These are phyloP conservation scores for Tubosaeta sp. DNA, from an alignment of 768 basidiomycete genomes.

Conservation along the genomic window DNA sequence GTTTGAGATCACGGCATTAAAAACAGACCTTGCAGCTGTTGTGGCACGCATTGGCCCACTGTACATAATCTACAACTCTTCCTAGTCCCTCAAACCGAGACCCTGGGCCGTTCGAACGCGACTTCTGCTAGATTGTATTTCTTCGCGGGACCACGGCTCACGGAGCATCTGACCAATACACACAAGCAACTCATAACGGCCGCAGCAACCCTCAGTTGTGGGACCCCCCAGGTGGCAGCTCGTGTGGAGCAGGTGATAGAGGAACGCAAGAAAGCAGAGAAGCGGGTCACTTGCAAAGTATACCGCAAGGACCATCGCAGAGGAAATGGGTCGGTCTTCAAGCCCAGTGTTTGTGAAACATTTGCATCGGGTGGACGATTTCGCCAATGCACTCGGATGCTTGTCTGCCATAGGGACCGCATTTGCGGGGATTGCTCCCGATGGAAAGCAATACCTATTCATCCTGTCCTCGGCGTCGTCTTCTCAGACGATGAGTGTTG, in stretches of 20 bases:
- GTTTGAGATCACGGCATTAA: conserved; percentile 5
- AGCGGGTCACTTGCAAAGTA: conserved; percentile 54
- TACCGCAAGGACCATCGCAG: conserved; percentile 41
- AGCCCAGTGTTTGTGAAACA: conserved; percentile 40
- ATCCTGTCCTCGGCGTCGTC: conserved; percentile 62
- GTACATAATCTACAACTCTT: conserved; percentile 71
- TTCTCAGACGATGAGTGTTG: conserved; percentile 48
- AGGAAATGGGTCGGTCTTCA: conserved; percentile 31
- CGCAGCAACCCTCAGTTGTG: conserved; percentile 63
- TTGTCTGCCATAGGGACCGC: conserved; percentile 53
- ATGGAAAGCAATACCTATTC: conserved; percentile 38
- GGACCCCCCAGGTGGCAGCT: conserved; percentile 60
- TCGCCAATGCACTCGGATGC: conserved; percentile 53
- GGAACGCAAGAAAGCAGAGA: conserved; percentile 61
- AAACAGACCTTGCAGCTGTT: conserved; percentile 47
- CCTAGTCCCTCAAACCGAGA: conserved; percentile 64
- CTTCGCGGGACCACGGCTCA: conserved; percentile 73
- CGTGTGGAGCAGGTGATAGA: conserved; percentile 65
- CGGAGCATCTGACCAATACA: conserved; percentile 53
- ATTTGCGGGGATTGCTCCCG: conserved; percentile 28
- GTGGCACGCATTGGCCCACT: conserved; percentile 79
- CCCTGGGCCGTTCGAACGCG: conserved; percentile 55
- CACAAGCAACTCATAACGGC: conserved; percentile 54
- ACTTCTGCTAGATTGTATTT: conserved; percentile 77
- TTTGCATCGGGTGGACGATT: conserved; percentile 59